A percentile compares a stretch with the other conserved stretches of the same genome.
Evolutionary conservation across 2,329 filamentous ascomycete genomes (phyloP).

Genomic region (Bertia moriformis): DNA sequence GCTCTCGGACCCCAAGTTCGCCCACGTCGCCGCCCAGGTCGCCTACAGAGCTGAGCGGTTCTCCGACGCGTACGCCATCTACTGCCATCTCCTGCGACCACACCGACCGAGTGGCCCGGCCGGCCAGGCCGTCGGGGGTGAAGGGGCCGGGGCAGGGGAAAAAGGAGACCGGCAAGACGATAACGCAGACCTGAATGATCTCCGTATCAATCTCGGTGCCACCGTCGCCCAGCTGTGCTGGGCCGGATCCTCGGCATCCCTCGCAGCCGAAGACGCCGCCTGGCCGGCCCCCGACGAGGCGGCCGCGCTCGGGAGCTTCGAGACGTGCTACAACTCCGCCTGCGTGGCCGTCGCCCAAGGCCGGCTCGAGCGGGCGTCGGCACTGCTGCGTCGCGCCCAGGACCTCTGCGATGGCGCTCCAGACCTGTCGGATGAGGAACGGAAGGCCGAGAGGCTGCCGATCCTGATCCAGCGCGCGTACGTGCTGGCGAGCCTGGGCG

Average conservation of each 20-base stretch:
- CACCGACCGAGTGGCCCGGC: conserved; percentile 23
- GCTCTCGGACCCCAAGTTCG: conserved; percentile 8
- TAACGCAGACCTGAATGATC: conserved; percentile 34
- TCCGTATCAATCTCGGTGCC: conserved; percentile 64
- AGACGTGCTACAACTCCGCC: conserved; percentile 69
- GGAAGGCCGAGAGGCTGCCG: conserved; percentile 57
- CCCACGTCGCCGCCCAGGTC: conserved; percentile 47
- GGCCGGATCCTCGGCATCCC: conserved; percentile 37
- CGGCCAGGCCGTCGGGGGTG: conserved; percentile 30
- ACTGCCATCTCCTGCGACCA: conserved; percentile 43
- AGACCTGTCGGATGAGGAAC: conserved; percentile 61
- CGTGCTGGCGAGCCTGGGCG: conserved; percentile 52
- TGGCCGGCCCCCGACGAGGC: conserved; percentile 43
- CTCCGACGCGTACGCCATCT: conserved; percentile 46
- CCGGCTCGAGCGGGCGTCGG: conserved; percentile 47
- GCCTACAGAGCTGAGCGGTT: conserved; percentile 67
- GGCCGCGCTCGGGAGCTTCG: conserved; percentile 63
- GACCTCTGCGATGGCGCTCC: conserved; percentile 61
- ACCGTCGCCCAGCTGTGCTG: conserved; percentile 60
- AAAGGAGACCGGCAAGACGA: no score
- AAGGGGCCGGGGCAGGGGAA: no score
- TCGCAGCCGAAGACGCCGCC: conserved; percentile 26
- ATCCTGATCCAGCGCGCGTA: conserved; percentile 67
- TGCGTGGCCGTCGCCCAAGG: conserved; percentile 59
- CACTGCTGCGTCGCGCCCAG: conserved; percentile 55